Conservation (phyloP, 2,329 filamentous ascomycete genomes). For the Ceratocystis ficicola region DNA sequence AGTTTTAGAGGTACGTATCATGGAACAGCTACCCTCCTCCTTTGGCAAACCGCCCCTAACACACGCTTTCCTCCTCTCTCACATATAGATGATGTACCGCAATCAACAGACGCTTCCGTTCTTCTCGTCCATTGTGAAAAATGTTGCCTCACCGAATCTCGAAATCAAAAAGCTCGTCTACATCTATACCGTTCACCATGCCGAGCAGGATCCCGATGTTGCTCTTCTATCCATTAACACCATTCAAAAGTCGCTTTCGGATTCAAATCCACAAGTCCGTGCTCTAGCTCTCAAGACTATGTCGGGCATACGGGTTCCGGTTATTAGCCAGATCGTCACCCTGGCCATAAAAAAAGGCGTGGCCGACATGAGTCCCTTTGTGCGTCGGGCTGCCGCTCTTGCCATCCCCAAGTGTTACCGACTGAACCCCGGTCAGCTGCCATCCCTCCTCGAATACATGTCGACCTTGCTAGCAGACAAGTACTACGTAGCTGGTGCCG, state of each 20-base stretch:
- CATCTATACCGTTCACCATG: constrained; percentile 94
- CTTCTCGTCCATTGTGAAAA: constrained; percentile 98
- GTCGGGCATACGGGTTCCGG: constrained; percentile 92
- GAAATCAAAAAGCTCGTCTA: constrained; percentile 98
- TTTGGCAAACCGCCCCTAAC: background rate
- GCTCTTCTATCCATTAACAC: constrained; percentile 95
- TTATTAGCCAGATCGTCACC: constrained; percentile 95
- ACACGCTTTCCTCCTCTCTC: background rate
- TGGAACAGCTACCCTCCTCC: constrained; percentile 15
- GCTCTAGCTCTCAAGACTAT: constrained; percentile 90
- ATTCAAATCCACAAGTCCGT: constrained; percentile 78
- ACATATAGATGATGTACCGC: constrained; percentile 77
- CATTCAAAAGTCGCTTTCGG: constrained; percentile 93
- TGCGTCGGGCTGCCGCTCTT: constrained; percentile 82
- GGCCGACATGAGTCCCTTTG: constrained; percentile 87
- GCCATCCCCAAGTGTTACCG: constrained; percentile 94
- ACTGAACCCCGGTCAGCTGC: constrained; percentile 72
- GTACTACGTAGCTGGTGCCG: constrained; percentile 92
- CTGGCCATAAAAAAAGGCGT: constrained; percentile 89
- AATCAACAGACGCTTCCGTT: constrained; percentile 78
- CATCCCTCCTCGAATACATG: constrained; percentile 75
- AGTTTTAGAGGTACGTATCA: constrained; percentile 61
- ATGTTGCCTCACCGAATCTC: constrained; percentile 83
- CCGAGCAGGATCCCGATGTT: constrained; percentile 89
- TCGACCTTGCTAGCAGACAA: constrained; percentile 69